A percentile compares a stretch with the other conserved stretches of the same genome.
phyloP scores from a whole-genome alignment of 2,329 filamentous ascomycete genomes.

The Botryosphaeria dothidea region DNA sequence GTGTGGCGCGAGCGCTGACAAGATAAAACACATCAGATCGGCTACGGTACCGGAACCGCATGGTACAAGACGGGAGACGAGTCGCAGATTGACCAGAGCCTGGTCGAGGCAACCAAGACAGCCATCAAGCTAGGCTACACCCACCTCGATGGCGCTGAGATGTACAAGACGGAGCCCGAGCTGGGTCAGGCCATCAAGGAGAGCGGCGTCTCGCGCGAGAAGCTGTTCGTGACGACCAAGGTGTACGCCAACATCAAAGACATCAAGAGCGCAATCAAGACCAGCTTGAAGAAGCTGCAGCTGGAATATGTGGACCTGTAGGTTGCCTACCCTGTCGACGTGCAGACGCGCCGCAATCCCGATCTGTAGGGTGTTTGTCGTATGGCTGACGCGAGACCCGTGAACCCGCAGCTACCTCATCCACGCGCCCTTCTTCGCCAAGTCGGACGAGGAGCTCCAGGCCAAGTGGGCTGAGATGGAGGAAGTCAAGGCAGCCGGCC shows the following conservation, averaged over 20 bases:
- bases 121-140: constrained; percentile 70
- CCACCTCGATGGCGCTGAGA: constrained; percentile 74
- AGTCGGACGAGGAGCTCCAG: constrained; percentile 56
- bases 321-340: constrained; percentile 21
- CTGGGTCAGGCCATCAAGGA: constrained; percentile 50
- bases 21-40: constrained; percentile 52
- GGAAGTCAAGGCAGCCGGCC: constrained; percentile 55
- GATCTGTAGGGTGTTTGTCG: not conserved
- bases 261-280: constrained; percentile 56
- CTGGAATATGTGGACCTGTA: constrained; percentile 65
- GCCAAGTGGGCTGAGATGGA: constrained; percentile 63
- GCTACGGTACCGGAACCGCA: constrained; percentile 72
- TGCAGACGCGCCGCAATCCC: not conserved
- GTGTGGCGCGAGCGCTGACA: not conserved
- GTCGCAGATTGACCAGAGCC: constrained; percentile 56
- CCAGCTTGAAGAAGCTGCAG: constrained; percentile 60
- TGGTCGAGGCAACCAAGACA: constrained; percentile 57
- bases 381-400: not conserved
- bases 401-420: constrained; percentile 53
- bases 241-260: constrained; percentile 53
- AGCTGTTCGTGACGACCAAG: constrained; percentile 59
- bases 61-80: constrained; percentile 57
- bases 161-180: constrained; percentile 55
- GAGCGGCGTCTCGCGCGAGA: constrained; percentile 45
- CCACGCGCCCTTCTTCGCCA: constrained; percentile 60